Evolutionary conservation across 2,329 filamentous ascomycete genomes (phyloP).

Genomic region (Zasmidium angulare): DNA sequence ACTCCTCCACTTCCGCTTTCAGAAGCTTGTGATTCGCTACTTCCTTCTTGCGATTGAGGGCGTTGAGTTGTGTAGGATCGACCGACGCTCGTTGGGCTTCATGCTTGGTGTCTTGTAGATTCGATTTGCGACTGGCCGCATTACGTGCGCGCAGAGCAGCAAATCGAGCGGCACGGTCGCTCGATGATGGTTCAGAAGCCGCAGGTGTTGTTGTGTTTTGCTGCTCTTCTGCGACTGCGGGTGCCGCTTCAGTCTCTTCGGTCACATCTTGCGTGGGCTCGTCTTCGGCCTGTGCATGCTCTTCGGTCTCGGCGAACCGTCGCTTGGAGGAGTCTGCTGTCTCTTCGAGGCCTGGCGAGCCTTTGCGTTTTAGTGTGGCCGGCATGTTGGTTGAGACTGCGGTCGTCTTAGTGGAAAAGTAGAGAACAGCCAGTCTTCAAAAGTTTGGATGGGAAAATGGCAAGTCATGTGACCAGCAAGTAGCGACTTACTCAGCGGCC

Average conservation of each 20-base stretch:
- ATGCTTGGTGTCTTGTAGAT: slow-evolving; percentile 78
- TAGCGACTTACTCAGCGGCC: too few species aligned
- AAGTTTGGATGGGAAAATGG: too few species aligned
- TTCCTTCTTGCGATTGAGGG: slow-evolving; percentile 81
- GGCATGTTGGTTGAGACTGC: slow-evolving; percentile 20
- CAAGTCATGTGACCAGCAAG: too few species aligned
- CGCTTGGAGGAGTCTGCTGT: slow-evolving; percentile 37
- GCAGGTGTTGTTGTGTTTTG: slow-evolving; percentile 22
- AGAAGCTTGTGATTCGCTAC: slow-evolving; percentile 89
- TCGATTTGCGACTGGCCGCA: slow-evolving; percentile 59
- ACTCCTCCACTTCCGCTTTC: slow-evolving; percentile 83
- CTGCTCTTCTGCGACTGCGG: slow-evolving; percentile 1
- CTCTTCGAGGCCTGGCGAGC: slow-evolving; percentile 34
- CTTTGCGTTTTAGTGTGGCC: slow-evolving; percentile 37
- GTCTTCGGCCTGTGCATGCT: slow-evolving; percentile 12
- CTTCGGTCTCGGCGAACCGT: slow-evolving; percentile 31
- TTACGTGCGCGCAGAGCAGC: slow-evolving; percentile 78
- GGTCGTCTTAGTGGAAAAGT: too few species aligned
- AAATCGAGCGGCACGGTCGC: slow-evolving; percentile 75
- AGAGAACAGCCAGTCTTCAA: too few species aligned
- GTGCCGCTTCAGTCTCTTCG: slow-evolving; percentile 11
- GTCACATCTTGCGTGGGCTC: slow-evolving; percentile 7
- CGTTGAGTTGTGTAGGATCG: slow-evolving; percentile 73
- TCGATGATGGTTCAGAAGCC: slow-evolving; percentile 39
- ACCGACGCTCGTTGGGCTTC: slow-evolving; percentile 78